Percentiles rank a stretch among this genome's conserved stretches.
Evolutionary conservation across 768 basidiomycete species (phyloP).

Genomic region (Austroboletus eburneus): DNA sequence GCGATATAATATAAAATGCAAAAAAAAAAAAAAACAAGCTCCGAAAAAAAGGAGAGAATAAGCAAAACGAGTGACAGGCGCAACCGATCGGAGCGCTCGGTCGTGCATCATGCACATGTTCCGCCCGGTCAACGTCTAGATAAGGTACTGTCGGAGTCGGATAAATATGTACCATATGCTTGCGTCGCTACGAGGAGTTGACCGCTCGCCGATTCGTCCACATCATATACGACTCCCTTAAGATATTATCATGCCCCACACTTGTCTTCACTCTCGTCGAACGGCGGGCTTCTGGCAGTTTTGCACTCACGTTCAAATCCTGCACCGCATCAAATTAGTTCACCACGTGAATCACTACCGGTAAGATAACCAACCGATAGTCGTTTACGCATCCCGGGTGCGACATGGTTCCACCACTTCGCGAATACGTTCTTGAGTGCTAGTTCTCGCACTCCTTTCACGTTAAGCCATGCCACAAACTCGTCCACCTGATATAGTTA

Average conservation of each 20-base stretch:
- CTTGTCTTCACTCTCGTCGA: conserved; percentile 66
- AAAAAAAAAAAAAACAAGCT: neutral
- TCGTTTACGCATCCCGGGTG: conserved; percentile 74
- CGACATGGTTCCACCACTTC: conserved; percentile 83
- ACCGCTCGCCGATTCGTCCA: conserved; percentile 81
- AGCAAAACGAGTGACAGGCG: neutral
- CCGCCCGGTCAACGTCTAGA: conserved; percentile 10
- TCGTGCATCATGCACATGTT: too few species aligned
- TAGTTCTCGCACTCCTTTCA: conserved; percentile 86
- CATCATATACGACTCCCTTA: conserved; percentile 81
- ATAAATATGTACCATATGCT: conserved; percentile 17
- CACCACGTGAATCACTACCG: neutral
- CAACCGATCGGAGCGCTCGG: conserved; percentile 6
- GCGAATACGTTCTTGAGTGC: conserved; percentile 70
- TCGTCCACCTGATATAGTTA: conserved; percentile 59
- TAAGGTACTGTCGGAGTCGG: conserved; percentile 2
- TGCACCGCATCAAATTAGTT: conserved; percentile 26
- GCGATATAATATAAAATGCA: neutral
- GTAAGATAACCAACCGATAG: conserved; percentile 50
- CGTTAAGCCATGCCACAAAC: conserved; percentile 85
- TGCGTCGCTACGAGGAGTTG: conserved; percentile 27
- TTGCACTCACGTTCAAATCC: conserved; percentile 69
- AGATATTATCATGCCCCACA: conserved; percentile 56
- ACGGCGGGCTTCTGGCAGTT: conserved; percentile 74
- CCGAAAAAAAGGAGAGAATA: conserved; percentile 1